Percentiles rank a stretch among this genome's conserved stretches.
phyloP scores from a whole-genome alignment of 2,329 filamentous ascomycete genomes.

The Colletotrichum somersetense region DNA sequence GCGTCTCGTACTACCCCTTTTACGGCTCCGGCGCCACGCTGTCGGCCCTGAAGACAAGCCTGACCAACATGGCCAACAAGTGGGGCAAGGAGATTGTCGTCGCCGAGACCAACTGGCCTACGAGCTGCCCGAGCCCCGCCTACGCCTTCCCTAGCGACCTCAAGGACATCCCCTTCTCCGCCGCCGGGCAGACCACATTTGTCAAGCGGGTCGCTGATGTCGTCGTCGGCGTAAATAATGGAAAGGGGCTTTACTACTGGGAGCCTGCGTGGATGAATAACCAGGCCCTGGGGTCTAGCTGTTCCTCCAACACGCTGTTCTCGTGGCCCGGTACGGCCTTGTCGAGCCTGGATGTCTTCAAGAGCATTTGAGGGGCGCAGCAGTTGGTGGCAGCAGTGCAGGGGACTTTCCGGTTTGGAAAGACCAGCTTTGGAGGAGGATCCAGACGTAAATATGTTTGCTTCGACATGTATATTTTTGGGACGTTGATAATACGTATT shows the following conservation, averaged over 20 bases:
- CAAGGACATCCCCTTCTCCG: slow-evolving; percentile 70
- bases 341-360: slow-evolving; percentile 69
- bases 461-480: slow-evolving; percentile 5
- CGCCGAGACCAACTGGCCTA: slow-evolving; percentile 79
- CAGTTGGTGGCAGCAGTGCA: neutral
- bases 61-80: slow-evolving; percentile 69
- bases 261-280: slow-evolving; percentile 79
- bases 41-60: slow-evolving; percentile 63
- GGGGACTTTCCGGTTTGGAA: neutral
- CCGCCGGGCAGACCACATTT: slow-evolving; percentile 72
- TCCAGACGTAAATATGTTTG: neutral
- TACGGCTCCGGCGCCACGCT: slow-evolving; percentile 72
- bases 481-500: neutral
- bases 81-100: slow-evolving; percentile 78
- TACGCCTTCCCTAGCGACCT: slow-evolving; percentile 73
- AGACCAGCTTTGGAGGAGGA: neutral
- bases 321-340: slow-evolving; percentile 65
- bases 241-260: slow-evolving; percentile 78
- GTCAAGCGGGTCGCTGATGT: slow-evolving; percentile 70
- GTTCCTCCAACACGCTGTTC: slow-evolving; percentile 74
- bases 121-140: slow-evolving; percentile 68
- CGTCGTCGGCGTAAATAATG: slow-evolving; percentile 65
- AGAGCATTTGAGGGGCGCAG: slow-evolving; percentile 54
- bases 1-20: slow-evolving; percentile 81
- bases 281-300: slow-evolving; percentile 73